Evolutionary conservation across 768 basidiomycete genomes (phyloP), one percentile per base, ranked within the genome.

Genomic region (Russula sp.): DNA sequence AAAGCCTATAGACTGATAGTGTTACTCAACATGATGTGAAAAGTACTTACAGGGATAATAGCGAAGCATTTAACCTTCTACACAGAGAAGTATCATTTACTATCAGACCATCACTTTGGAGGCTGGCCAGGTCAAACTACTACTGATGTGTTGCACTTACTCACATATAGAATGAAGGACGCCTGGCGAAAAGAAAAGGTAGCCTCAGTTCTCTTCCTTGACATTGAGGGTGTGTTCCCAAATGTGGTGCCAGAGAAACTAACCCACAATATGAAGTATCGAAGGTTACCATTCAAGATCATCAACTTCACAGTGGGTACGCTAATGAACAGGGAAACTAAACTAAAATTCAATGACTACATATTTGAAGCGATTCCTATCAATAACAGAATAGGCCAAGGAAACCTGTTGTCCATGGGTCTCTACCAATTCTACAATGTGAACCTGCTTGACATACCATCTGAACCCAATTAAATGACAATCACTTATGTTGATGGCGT

Each of bases 371-470:
- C 28, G 3, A 30, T 30, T 5, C 28, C 28, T 30, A 30, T 30
- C 28, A 30, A 30, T 5, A 30, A 30, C 28, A 30, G 28, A 30
- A 59, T 48, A 6, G 32, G 46, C 2, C 57, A 64, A 28, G 63
- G 63, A 14, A 38, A 48, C 42, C 63, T 51, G 0, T 22, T 57
- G 0, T 64, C 63, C 0, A 48, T 50, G 38, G 44, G 14, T 0
- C 11, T 59, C 0, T 64, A 52, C 13, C 63, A 59, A 9, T 59
- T 24, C 51, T 64, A 64, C 32, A 59, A 64, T 20, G 50, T 52
- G 0, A 52, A 59, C 26, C 9, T 64, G 0, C 44, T 64, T 0
- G 58, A 64, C 2, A 55, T 64, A 32, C 57, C 58, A 0, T 0
- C 18, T 1, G 2, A 7, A 5, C 0, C 10, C n/a, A 5, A 9